phyloP scores from a whole-genome alignment of 75 land plant genomes.

The Cryptomeria japonica region DNA sequence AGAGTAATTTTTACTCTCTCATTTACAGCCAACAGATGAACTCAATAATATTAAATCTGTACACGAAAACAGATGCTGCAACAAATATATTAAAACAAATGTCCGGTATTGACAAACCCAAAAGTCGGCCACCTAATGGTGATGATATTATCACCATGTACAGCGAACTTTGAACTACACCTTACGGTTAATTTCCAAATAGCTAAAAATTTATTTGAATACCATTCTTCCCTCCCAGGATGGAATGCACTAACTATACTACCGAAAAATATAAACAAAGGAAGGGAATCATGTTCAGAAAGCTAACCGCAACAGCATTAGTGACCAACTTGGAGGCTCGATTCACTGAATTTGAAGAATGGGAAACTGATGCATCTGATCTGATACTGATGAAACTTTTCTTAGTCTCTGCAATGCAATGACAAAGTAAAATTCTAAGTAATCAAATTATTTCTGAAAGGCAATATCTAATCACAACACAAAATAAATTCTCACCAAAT shows the following conservation, averaged over 20 bases:
- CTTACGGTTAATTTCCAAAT: neutral
- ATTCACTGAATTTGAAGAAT: neutral
- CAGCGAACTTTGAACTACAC: neutral
- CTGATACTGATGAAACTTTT: neutral
- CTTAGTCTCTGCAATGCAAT: neutral
- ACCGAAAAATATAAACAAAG: neutral
- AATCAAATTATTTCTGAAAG: neutral
- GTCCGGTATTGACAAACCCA: neutral
- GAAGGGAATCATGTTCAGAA: neutral
- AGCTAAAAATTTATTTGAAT: neutral
- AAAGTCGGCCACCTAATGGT: neutral
- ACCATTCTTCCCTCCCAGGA: neutral
- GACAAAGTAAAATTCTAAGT: neutral
- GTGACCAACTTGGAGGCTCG: slow-evolving; percentile 12
- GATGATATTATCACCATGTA: neutral
- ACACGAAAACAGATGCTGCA: neutral
- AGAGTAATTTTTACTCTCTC: neutral
- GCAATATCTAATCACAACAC: neutral
- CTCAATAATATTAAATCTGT: neutral
- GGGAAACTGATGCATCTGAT: neutral
- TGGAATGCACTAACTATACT: neutral
- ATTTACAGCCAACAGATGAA: neutral
- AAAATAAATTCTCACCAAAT: neutral
- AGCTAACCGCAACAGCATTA: slow-evolving; percentile 16
- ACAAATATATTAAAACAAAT: neutral